Evolutionary conservation across 2,329 filamentous ascomycete species (phyloP), one percentile per base, ranked within the genome.

Genomic region (Hymenoscyphus albidus): DNA sequence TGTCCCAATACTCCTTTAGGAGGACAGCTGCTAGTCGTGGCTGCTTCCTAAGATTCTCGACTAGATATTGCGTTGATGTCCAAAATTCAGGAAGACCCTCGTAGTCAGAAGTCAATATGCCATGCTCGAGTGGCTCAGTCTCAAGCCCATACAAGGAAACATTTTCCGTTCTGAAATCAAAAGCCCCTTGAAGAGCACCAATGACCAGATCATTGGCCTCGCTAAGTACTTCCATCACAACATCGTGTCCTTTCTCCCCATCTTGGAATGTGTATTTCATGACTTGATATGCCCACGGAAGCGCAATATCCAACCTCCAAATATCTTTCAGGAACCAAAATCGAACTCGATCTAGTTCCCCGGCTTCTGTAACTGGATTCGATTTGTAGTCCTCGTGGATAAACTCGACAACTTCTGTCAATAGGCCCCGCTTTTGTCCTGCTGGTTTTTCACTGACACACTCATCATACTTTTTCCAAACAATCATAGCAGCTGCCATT

Each of bases 291-390:
- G 90, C 87, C 89, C 91, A 95, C 0, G 90, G 89, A 58, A 96
- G 82, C 55, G 95, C 86, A 63, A 90, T 81, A 62, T 93, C 87
- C 69, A 96, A 82, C 35, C 85, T 84, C 76, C 85, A 85, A 39
- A 93, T 82, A 72, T 93, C 90, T 70, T 90, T 84, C 67, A 93
- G 82, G 73, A 97, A 96, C 87, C 91, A 97, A 70, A 92, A 88
- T n/a, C 93, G 86, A 16, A 97, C 87, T 7, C 84, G 81, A 73
- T 97, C 92, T 10, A 88, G 85, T 74, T 95, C 89, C n/a, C 87
- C 88, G 27, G 83, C 81, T 44, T 85, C 85, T 38, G 81, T 78
- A 61, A 88, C 82, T 3, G 87, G 83, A 62, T 87, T 85, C 31
- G 88, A 88, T 77, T 92, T 93, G 70, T 90, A 88, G 61, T 89